Conservation (phyloP, 1,139 yeast species). For the Entelexis sorbosivorans region DNA sequence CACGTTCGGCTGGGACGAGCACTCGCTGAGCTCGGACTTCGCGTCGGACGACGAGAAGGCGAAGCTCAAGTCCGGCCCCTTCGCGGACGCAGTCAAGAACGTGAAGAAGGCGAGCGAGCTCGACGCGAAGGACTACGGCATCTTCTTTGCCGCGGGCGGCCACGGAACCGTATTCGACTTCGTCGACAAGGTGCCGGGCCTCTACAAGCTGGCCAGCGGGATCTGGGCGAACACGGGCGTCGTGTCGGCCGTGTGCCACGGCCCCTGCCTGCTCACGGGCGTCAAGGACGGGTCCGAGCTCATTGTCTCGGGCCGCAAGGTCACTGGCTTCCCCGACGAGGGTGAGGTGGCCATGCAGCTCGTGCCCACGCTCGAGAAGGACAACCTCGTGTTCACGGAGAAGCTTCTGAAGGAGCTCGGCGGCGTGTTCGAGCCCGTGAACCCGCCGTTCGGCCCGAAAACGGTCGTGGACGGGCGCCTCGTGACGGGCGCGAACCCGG, state of each 20-base stretch:
- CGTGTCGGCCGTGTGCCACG: slow-evolving; percentile 57
- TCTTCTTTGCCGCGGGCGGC: slow-evolving; percentile 54
- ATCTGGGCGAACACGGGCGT: slow-evolving; percentile 45
- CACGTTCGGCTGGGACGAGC: slow-evolving; percentile 43
- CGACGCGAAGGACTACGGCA: slow-evolving; percentile 39
- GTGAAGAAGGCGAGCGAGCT: slow-evolving; percentile 39
- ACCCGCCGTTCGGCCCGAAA: slow-evolving; percentile 47
- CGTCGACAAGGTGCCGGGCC: slow-evolving; percentile 38
- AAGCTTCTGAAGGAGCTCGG: slow-evolving; percentile 28
- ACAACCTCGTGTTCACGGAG: slow-evolving; percentile 26
- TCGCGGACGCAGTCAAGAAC: slow-evolving; percentile 26
- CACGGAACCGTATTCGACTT: slow-evolving; percentile 53
- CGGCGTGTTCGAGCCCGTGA: slow-evolving; percentile 31
- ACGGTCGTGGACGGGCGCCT: slow-evolving; percentile 44
- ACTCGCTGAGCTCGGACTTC: slow-evolving; percentile 37
- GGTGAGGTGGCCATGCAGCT: slow-evolving; percentile 37
- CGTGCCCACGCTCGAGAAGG: slow-evolving; percentile 31
- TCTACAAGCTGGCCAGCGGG: slow-evolving; percentile 38
- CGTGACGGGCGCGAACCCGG: slow-evolving; percentile 56
- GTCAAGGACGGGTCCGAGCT: slow-evolving; percentile 34
- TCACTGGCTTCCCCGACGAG: slow-evolving; percentile 50
- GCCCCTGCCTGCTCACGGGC: slow-evolving; percentile 45
- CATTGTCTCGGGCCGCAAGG: slow-evolving; percentile 42
- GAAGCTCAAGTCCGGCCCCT: slow-evolving; percentile 34
- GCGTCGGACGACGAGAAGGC: slow-evolving; percentile 38